These are phyloP conservation scores for Suillus variegatus DNA, from an alignment of 768 basidiomycete genomes.

Conservation along the genomic window DNA sequence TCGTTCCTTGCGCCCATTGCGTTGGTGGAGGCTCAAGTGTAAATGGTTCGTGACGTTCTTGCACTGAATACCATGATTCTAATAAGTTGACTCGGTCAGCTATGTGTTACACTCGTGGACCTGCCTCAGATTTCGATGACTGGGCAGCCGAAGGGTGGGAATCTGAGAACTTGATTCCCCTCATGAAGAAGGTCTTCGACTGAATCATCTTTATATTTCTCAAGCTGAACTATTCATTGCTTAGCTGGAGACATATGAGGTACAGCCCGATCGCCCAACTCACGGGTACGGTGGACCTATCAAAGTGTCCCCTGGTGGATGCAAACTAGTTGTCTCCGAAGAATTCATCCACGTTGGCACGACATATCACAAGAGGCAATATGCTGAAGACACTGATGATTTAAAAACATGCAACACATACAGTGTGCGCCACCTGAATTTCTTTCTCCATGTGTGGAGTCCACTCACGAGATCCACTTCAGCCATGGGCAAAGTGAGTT, in stretches of 20 bases:
- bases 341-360: constrained; percentile 50
- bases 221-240: not conserved
- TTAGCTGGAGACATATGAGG: constrained; percentile 25
- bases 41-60: constrained; percentile 17
- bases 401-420: constrained; percentile 35
- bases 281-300: constrained; percentile 26
- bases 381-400: constrained; percentile 48
- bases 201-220: not conserved
- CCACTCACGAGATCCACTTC: not conserved
- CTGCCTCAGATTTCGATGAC: constrained; percentile 31
- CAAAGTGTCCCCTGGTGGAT: constrained; percentile 27
- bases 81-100: constrained; percentile 8
- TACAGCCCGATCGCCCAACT: constrained; percentile 15
- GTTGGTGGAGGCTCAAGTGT: constrained; percentile 29
- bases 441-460: not conserved
- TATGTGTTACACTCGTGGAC: constrained; percentile 21
- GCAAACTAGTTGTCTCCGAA: constrained; percentile 24
- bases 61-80: not conserved
- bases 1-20: constrained; percentile 19
- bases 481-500: constrained; percentile 24
- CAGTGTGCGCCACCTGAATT: constrained; percentile 15
- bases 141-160: constrained; percentile 30
- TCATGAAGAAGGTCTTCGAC: constrained; percentile 24
- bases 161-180: constrained; percentile 25
- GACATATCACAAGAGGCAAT: constrained; percentile 47